phyloP scores from a whole-genome alignment of 306 rosid species.

The Cucurbita argyrosperma region DNA sequence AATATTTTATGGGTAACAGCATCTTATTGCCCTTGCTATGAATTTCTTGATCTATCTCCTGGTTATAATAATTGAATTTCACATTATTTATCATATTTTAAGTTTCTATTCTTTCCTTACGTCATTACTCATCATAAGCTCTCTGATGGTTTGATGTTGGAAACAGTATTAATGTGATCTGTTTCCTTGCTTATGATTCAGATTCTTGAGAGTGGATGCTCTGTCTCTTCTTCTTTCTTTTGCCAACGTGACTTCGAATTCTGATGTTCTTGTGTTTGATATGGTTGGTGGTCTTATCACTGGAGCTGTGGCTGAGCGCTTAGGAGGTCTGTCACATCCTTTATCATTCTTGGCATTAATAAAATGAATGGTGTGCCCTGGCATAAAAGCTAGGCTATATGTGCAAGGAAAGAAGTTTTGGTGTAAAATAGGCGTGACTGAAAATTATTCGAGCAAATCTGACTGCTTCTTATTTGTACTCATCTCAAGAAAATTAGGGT shows the following conservation, averaged over 20 bases:
- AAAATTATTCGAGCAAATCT: neutral
- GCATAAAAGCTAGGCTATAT: neutral
- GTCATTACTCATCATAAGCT: neutral
- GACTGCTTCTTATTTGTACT: neutral
- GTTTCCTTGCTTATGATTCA: slow-evolving; percentile 21
- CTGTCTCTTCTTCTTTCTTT: slow-evolving; percentile 76
- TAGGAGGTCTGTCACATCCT: slow-evolving; percentile 50
- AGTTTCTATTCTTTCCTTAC: neutral
- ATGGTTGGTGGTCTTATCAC: slow-evolving; percentile 86
- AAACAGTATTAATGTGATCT: neutral
- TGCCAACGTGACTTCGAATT: slow-evolving; percentile 74
- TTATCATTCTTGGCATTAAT: neutral
- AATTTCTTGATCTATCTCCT: neutral
- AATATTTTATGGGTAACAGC: neutral
- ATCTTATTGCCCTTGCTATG: neutral
- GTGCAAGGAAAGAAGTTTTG: neutral
- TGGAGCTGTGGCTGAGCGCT: slow-evolving; percentile 89
- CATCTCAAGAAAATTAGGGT: neutral
- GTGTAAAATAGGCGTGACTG: neutral
- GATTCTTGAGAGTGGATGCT: slow-evolving; percentile 78
- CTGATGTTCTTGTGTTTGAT: slow-evolving; percentile 75
- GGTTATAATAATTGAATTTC: neutral
- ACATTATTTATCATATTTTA: neutral
- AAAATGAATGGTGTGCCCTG: neutral
- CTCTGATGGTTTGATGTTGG: neutral